Conservation (phyloP, 768 basidiomycete genomes). For the Lentinula lateritia region DNA sequence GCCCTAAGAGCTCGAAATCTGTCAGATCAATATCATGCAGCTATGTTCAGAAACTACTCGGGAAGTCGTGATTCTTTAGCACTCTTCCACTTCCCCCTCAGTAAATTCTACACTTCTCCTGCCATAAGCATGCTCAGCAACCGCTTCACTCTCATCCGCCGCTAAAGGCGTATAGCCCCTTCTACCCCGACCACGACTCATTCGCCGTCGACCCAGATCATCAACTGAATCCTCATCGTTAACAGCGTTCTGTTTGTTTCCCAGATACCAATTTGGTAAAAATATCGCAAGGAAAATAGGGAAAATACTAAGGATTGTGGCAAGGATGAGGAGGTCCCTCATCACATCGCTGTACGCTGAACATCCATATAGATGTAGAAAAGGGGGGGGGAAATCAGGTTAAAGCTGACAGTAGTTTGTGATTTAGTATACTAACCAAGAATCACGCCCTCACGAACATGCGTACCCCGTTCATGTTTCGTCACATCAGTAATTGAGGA, state of each 20-base stretch:
- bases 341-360: conserved; percentile 52
- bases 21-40: too few relatives aligned
- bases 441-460: conserved; percentile 62
- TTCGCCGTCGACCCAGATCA: neutral
- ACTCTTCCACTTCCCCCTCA: too few relatives aligned
- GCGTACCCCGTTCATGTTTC: conserved; percentile 41
- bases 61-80: too few relatives aligned
- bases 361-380: neutral
- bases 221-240: conserved; percentile 24
- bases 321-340: conserved; percentile 50
- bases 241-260: conserved; percentile 66
- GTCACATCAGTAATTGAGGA: conserved; percentile 52
- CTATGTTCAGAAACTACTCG: too few relatives aligned
- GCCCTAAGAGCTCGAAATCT: too few relatives aligned
- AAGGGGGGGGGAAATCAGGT: neutral
- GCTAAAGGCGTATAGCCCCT: neutral
- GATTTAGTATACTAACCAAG: conserved; percentile 32
- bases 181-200: neutral
- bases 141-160: neutral
- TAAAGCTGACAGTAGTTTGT: neutral
- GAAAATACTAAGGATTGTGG: conserved; percentile 46
- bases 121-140: neutral
- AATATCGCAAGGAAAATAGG: conserved; percentile 54
- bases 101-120: too few relatives aligned
- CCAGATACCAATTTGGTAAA: conserved; percentile 64